Evolutionary conservation across 1,284 basidiomycete species (phyloP).

Genomic region (Uromyces viciae-fabae): DNA sequence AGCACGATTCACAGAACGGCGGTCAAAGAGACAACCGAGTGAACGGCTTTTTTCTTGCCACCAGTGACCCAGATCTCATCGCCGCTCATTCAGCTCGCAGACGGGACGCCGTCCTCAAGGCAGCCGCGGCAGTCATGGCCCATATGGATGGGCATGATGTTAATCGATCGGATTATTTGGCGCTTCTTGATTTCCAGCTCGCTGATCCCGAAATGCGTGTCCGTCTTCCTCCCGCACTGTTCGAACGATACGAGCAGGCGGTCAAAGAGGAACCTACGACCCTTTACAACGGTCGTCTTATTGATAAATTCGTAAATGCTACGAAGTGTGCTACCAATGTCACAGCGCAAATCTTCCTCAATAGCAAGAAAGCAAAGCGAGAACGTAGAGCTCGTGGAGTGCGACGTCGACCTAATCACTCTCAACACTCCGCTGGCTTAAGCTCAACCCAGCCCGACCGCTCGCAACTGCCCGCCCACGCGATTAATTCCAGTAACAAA

Average conservation of each 20-base stretch:
- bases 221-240: neutral
- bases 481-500: neutral
- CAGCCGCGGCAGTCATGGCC: constrained; percentile 19
- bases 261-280: neutral
- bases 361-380: constrained; percentile 3
- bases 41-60: no score
- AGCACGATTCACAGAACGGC: no score
- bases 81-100: neutral
- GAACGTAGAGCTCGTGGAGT: neutral
- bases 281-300: constrained; percentile 12
- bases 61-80: neutral
- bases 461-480: neutral
- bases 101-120: constrained; percentile 1
- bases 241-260: constrained; percentile 20
- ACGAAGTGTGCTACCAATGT: constrained; percentile 20
- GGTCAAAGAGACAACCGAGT: neutral
- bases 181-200: neutral
- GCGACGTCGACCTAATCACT: neutral
- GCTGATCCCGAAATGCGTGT: constrained; percentile 2
- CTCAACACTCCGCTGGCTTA: no score
- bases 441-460: neutral
- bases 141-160: constrained; percentile 16
- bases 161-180: neutral
- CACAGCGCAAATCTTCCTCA: neutral
- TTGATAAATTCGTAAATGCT: constrained; percentile 20